These are phyloP conservation scores for Naganishia cerealis DNA, from an alignment of 1,284 basidiomycete genomes.

Conservation along the genomic window DNA sequence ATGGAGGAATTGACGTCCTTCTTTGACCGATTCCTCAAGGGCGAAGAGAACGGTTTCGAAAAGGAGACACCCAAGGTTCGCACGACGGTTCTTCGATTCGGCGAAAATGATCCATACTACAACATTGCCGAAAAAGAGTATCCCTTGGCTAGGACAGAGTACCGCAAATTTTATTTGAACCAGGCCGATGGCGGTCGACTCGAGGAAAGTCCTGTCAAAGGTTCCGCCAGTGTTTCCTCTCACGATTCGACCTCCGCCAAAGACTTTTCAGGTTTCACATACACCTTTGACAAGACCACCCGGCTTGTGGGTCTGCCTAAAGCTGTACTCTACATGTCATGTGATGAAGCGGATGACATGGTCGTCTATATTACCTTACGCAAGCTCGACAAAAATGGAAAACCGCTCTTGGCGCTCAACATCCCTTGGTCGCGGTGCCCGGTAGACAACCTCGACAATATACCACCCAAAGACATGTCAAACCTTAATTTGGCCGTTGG, in stretches of 20 bases:
- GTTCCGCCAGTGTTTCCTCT: constrained; percentile 33
- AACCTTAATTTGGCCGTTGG: constrained; percentile 39
- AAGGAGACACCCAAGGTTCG: constrained; percentile 25
- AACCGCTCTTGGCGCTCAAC: constrained; percentile 37
- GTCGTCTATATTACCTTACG: constrained; percentile 41
- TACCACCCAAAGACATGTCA: constrained; percentile 30
- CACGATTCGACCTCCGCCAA: constrained; percentile 36
- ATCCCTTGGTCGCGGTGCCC: constrained; percentile 34
- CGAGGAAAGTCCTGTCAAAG: constrained; percentile 19
- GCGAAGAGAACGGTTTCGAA: constrained; percentile 21
- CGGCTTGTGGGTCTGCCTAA: constrained; percentile 39
- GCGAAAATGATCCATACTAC: constrained; percentile 19
- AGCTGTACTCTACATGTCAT: constrained; percentile 39
- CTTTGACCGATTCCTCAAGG: constrained; percentile 16
- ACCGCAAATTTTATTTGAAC: constrained; percentile 13
- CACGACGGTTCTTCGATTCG: constrained; percentile 21
- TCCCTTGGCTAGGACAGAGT: constrained; percentile 18
- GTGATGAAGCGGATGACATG: constrained; percentile 40
- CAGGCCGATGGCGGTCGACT: constrained; percentile 1
- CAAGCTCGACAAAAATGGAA: constrained; percentile 40
- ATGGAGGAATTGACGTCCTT: constrained; percentile 18
- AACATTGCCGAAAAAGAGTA: constrained; percentile 14
- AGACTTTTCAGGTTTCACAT: constrained; percentile 38
- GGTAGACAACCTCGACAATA: constrained; percentile 24
- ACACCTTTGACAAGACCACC: constrained; percentile 36